Evolutionary conservation across 139 green algal species (phyloP).

Genomic region (Spirogloea muscicola): DNA sequence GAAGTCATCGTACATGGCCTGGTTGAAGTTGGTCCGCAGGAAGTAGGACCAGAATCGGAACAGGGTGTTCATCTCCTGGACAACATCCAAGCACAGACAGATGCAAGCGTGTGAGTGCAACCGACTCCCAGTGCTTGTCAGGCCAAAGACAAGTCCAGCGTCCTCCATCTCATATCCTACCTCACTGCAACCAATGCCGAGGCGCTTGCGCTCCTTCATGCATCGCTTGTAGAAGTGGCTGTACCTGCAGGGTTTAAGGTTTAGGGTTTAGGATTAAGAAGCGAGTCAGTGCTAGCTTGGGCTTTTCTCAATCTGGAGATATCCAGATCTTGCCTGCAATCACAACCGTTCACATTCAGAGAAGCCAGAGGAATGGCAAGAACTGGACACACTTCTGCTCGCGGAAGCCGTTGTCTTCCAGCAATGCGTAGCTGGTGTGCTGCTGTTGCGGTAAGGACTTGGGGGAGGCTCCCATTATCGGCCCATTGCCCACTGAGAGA

Average conservation of each 20-base stretch:
- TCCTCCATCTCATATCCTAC: too few relatives aligned
- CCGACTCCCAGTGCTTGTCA: too few relatives aligned
- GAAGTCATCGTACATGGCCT: conserved; percentile 74
- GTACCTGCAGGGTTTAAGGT: too few relatives aligned
- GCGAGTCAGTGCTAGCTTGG: too few relatives aligned
- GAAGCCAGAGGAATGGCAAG: too few relatives aligned
- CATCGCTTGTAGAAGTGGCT: conserved; percentile 79
- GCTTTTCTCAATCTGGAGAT: too few relatives aligned
- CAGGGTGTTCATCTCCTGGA: conserved; percentile 94
- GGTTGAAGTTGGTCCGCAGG: conserved; percentile 88
- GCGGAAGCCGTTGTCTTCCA: conserved; percentile 91
- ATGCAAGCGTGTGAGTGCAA: not conserved
- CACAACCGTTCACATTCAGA: too few relatives aligned
- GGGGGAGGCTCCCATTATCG: too few relatives aligned
- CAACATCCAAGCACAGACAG: not conserved
- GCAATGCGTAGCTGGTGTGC: conserved; percentile 83
- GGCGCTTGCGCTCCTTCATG: conserved; percentile 73
- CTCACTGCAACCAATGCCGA: conserved; percentile 71
- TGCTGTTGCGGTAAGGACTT: conserved; percentile 62
- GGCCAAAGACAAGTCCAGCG: too few relatives aligned
- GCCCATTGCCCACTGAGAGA: too few relatives aligned
- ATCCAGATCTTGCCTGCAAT: too few relatives aligned
- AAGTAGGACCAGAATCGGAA: conserved; percentile 99
- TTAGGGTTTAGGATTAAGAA: too few relatives aligned
- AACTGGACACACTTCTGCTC: conserved; percentile 89